Evolutionary conservation across 1,139 yeast species (phyloP), one percentile per base, ranked within the genome.

Genomic region (Blastobotrys proliferans): DNA sequence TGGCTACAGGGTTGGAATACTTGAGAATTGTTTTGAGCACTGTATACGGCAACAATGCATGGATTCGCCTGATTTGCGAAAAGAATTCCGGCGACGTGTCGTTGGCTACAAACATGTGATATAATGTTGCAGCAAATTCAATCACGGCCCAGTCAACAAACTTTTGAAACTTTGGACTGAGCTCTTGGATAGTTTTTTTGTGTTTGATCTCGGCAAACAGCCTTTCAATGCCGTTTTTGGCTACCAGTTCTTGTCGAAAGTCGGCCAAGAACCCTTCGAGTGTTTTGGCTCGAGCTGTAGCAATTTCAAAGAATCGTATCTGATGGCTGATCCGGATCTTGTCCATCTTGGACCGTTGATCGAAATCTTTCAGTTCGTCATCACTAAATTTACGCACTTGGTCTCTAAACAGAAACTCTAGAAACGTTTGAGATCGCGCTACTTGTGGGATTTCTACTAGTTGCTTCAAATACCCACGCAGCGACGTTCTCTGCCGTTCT

Each of bases 1-100:
- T 79, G 40, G 83, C 77, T 64, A 87, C 78, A 3, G 97, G 97
- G 57, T 90, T 90, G 1, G 97, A 85, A 51, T 81, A 80, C 54
- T 79, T 73, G 52, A 90, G 64, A 25, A 90, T 81, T 14, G 86
- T 86, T 40, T 81, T 80, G 61, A 88, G 76, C 37, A 88, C 59
- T 1, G 74, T 68, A 59, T 88, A 88, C 0, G 97, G 97, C 65
- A 88, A 77, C 47, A 85, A 58, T 26, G 72, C 65, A 62, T 90
- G 96, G 39, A 90, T 67, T 47, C 80, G 76, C 48, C 76, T 76
- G 24, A 84, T 69, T 57, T 85, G 87, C 6, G 74, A 72, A 51
- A 83, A 77, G 56, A 84, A 67, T 52, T 84, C 95, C 48, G 79
- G 76, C 1, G 95, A 79, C 50, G 78, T 77, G 60, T 90, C 97